phyloP scores from a whole-genome alignment of 2,329 filamentous ascomycete species.

The Neofusicoccum sp. region DNA sequence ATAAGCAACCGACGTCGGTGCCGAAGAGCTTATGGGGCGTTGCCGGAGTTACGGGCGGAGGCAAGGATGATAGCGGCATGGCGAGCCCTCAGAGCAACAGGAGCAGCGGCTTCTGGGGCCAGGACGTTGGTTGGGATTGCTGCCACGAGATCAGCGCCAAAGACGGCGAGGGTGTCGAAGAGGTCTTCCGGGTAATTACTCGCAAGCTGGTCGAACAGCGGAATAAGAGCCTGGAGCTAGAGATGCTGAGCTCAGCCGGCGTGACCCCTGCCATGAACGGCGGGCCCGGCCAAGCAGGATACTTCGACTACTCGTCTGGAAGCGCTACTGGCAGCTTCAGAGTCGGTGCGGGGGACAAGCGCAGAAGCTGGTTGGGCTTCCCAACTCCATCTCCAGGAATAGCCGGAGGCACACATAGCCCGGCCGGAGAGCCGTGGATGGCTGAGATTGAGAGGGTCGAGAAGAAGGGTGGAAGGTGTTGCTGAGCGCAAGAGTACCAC shows the following conservation, averaged over 20 bases:
- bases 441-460: constrained; percentile 32
- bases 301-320: constrained; percentile 49
- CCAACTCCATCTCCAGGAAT: constrained; percentile 42
- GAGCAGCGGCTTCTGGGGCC: constrained; percentile 80
- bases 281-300: constrained; percentile 35
- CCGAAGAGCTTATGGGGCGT: constrained; percentile 26
- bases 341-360: constrained; percentile 58
- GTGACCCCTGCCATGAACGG: constrained; percentile 46
- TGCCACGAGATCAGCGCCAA: constrained; percentile 96
- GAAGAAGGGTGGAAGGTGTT: constrained; percentile 37
- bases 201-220: constrained; percentile 77
- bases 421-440: constrained; percentile 34
- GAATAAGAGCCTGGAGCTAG: constrained; percentile 54
- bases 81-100: constrained; percentile 48
- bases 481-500: constrained; percentile 22
- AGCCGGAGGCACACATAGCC: constrained; percentile 25
- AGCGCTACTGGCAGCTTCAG: constrained; percentile 59
- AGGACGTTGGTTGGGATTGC: constrained; percentile 92
- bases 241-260: constrained; percentile 44
- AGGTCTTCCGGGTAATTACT: constrained; percentile 89
- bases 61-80: constrained; percentile 42
- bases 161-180: constrained; percentile 91
- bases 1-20: constrained; percentile 22
- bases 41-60: constrained; percentile 24
- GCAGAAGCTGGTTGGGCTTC: constrained; percentile 65